Percentiles rank a stretch among this genome's conserved stretches.
Evolutionary conservation across 331 rosid species (phyloP).

Genomic region (Ulmus americana): DNA sequence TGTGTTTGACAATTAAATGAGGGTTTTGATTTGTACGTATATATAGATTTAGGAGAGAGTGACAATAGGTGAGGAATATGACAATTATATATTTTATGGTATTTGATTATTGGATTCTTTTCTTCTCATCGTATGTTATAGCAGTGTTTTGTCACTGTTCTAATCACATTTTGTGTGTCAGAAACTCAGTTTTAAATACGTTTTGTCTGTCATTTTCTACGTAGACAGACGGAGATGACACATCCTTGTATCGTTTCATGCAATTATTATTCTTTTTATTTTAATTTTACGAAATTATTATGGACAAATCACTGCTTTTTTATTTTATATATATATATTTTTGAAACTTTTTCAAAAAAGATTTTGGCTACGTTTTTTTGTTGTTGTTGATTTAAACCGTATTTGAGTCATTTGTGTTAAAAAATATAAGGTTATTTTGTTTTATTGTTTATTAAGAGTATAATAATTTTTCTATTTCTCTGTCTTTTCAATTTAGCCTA

Average conservation of each 20-base stretch:
- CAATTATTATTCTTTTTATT: neutral
- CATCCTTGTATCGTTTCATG: constrained; percentile 25
- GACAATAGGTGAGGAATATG: neutral
- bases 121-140: constrained; percentile 25
- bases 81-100: neutral
- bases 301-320: no score
- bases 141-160: constrained; percentile 47
- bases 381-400: no score
- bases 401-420: no score
- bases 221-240: constrained; percentile 25
- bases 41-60: constrained; percentile 8
- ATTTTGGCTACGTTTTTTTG: no score
- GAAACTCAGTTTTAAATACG: no score
- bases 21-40: constrained; percentile 15
- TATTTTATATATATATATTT: no score
- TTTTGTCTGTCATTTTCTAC: constrained; percentile 1
- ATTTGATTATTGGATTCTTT: constrained; percentile 4
- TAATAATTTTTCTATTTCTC: no score
- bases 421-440: no score
- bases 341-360: no score
- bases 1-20: constrained; percentile 23
- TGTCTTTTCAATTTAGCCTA: no score
- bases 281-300: neutral
- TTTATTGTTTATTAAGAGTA: no score
- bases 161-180: constrained; percentile 41